Evolutionary conservation across 345 rosid species (phyloP).

Genomic region (Eucalyptus viminalis): DNA sequence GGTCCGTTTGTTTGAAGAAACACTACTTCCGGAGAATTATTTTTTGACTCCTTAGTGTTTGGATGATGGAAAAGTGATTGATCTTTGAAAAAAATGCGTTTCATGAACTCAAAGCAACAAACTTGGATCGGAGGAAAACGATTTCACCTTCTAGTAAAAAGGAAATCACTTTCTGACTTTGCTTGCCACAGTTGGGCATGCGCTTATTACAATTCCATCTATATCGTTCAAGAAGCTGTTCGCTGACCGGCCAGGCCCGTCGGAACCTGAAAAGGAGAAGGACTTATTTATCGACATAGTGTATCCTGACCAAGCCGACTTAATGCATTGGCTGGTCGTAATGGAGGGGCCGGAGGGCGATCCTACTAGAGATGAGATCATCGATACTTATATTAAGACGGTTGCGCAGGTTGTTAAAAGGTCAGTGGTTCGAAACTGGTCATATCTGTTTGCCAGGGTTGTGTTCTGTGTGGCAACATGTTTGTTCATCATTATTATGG

Average conservation of each 20-base stretch:
- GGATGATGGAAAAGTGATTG: too few species aligned
- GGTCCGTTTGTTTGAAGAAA: too few species aligned
- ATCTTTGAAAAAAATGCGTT: too few species aligned
- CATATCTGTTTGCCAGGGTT: neutral
- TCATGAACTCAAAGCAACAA: too few species aligned
- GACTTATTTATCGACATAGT: neutral
- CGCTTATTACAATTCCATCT: neutral
- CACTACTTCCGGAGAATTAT: too few species aligned
- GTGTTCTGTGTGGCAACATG: too few species aligned
- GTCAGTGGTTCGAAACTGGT: slow-evolving; percentile 2
- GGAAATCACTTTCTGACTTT: too few species aligned
- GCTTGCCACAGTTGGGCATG: neutral
- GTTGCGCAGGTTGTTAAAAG: slow-evolving; percentile 71
- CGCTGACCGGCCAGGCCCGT: too few species aligned
- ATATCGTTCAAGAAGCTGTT: too few species aligned
- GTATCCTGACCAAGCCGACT: slow-evolving; percentile 30
- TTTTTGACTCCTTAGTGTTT: neutral
- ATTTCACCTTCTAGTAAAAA: too few species aligned
- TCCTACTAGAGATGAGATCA: slow-evolving; percentile 76
- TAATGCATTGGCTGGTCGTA: slow-evolving; percentile 88
- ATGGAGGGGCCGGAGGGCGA: slow-evolving; percentile 63
- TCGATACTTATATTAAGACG: slow-evolving; percentile 69
- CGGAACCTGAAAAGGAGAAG: too few species aligned
- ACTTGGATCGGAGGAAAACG: too few species aligned
- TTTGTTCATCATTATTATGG: neutral